Percentiles rank a stretch among this genome's conserved stretches.
These are phyloP conservation scores for Athelia sp. DNA, from an alignment of 1,284 basidiomycete species.

Conservation along the genomic window DNA sequence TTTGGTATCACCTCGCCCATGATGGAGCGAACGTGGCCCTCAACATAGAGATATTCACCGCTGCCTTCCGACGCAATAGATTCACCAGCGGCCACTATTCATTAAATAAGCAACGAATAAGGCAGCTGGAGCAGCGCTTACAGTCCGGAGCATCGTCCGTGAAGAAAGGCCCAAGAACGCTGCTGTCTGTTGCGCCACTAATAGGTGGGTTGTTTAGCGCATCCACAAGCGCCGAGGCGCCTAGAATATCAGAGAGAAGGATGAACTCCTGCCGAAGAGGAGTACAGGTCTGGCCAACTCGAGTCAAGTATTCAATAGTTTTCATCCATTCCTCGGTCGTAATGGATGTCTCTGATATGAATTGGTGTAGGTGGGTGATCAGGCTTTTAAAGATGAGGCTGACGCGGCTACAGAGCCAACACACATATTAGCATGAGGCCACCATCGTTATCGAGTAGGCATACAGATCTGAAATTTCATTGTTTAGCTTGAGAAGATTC, in stretches of 20 bases:
- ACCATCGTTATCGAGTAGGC: conserved; percentile 10
- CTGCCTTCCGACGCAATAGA: conserved; percentile 78
- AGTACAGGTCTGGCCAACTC: conserved; percentile 67
- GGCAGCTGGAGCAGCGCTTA: conserved; percentile 28
- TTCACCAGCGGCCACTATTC: conserved; percentile 50
- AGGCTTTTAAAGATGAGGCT: conserved; percentile 45
- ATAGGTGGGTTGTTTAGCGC: conserved; percentile 70
- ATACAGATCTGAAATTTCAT: conserved; percentile 36
- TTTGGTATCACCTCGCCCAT: conserved; percentile 63
- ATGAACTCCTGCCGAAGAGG: conserved; percentile 81
- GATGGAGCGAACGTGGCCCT: conserved; percentile 63
- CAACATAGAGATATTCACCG: conserved; percentile 78
- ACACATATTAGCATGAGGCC: conserved; percentile 1
- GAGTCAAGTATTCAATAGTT: conserved; percentile 73
- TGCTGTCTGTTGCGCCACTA: conserved; percentile 65
- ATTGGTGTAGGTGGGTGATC: conserved; percentile 64
- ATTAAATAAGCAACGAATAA: background rate
- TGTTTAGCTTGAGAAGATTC: conserved; percentile 46
- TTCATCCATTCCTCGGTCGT: conserved; percentile 86
- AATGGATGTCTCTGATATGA: conserved; percentile 66
- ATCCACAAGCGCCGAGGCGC: conserved; percentile 77
- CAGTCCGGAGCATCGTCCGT: conserved; percentile 75
- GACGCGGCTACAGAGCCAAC: conserved; percentile 26
- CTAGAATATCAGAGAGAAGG: conserved; percentile 75
- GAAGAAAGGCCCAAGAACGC: conserved; percentile 82